Percentiles rank a stretch among this genome's conserved stretches.
These are phyloP conservation scores for Malassezia globosa DNA, from an alignment of 1,284 basidiomycete genomes.

Conservation along the genomic window DNA sequence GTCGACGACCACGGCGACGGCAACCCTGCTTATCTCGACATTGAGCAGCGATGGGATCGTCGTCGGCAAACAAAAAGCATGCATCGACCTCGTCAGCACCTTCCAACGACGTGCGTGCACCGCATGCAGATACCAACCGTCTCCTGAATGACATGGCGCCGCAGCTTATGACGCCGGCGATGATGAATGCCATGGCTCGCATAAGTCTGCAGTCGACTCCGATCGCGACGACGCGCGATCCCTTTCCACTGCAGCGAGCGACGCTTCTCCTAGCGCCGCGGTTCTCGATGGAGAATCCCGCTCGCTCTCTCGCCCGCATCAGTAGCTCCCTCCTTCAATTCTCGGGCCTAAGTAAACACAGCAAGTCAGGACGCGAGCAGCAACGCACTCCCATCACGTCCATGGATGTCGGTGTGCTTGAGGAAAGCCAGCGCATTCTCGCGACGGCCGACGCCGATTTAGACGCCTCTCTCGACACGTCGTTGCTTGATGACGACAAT, in stretches of 20 bases:
- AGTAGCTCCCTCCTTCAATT: constrained; percentile 25
- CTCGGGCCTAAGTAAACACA: constrained; percentile 3
- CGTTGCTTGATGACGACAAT: constrained; percentile 14
- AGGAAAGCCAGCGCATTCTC: constrained; percentile 41
- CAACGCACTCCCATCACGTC: constrained; percentile 21
- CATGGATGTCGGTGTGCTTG: constrained; percentile 37
- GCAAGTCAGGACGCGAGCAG: neutral
- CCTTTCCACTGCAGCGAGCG: constrained; percentile 24
- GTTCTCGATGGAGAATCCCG: constrained; percentile 37
- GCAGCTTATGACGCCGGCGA: constrained; percentile 41
- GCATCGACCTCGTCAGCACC: no score
- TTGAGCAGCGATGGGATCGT: neutral
- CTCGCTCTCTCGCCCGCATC: constrained; percentile 37
- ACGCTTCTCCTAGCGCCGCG: constrained; percentile 29
- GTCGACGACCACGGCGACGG: no score
- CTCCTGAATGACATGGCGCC: constrained; percentile 45
- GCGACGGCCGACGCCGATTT: constrained; percentile 27
- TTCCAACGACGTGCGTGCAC: neutral
- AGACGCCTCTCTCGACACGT: constrained; percentile 14
- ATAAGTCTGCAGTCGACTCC: constrained; percentile 25
- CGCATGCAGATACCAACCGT: constrained; percentile 22
- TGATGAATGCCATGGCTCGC: constrained; percentile 38
- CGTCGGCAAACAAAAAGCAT: no score
- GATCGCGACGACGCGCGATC: constrained; percentile 25
- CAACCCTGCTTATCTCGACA: no score